Evolutionary conservation across 139 green algal genomes (phyloP), one percentile per base, ranked within the genome.

Genomic region (Chlorella sp.): DNA sequence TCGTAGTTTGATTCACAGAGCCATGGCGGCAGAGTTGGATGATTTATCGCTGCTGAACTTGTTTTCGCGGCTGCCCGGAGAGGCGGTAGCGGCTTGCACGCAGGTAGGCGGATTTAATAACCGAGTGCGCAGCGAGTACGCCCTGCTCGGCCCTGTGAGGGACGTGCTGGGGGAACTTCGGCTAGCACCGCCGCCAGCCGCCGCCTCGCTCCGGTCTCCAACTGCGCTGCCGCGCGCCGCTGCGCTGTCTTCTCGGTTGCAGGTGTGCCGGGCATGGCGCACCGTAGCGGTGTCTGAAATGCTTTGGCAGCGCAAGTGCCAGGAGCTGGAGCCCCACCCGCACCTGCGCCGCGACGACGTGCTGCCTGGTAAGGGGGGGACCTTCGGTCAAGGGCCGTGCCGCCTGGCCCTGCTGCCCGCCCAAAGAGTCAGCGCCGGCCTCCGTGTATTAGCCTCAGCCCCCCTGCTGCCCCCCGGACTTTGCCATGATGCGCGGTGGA

Each of bases 331-430:
- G 86, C 86, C 71, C 28, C 69, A 89, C 61, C 36, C 61, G 34
- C 86, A 89, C 69, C 86, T 89, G 73, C 39, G 39, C 19, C n/a
- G 86, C 0, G 73, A 89, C n/a, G 86, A 89, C 71, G 48, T 89
- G 24, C 53, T 89, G 73, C 69, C 75, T 39, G 86, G 86, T 89
- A 36, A 0, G 42, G 40, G 5, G 48, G 48, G 9, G 7, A 57
- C 48, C 48, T 16, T 9, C 9, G 48, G 9, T 5, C 48, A 9
- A 5, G 7, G 5, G 48, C 5, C 48, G 9, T 57, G 48, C 48
- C 48, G 48, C 5, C 48, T 57, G 48, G 48, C 7, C 48, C 5
- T 9, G 48, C 48, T 9, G 7, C 9, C 48, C 5, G 48, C 48
- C 60, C 34, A 79, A 1, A 21, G 32, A 77, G 19, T 3, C 3